These are phyloP conservation scores for Rhytidiadelphus loreus DNA, from an alignment of 225 moss, liverwort and hornwort species.

Conservation along the genomic window DNA sequence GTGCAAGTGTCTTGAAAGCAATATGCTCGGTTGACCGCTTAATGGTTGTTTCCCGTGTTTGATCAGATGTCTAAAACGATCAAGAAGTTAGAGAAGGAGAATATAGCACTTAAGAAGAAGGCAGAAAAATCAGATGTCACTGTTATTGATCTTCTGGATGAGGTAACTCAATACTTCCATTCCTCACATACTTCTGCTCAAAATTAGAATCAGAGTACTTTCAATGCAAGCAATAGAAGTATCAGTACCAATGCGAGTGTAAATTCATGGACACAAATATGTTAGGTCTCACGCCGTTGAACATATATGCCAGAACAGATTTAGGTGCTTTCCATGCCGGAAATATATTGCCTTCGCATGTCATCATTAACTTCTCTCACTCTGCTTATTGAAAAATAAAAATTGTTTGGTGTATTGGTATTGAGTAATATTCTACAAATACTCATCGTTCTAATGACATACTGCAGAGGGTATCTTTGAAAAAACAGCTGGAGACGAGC, in stretches of 20 bases:
- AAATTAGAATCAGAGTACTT: background rate
- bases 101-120: constrained; percentile 75
- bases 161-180: constrained; percentile 28
- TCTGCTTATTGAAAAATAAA: background rate
- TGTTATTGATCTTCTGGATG: constrained; percentile 82
- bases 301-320: background rate
- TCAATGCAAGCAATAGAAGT: background rate
- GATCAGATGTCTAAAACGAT: constrained; percentile 88
- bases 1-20: background rate
- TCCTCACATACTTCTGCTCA: background rate
- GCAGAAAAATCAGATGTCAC: constrained; percentile 91
- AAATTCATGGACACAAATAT: background rate
- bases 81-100: constrained; percentile 94
- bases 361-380: background rate
- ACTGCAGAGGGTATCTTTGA: constrained; percentile 67
- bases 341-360: background rate
- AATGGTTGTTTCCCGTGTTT: background rate
- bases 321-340: background rate
- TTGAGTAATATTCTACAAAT: background rate
- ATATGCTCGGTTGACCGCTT: background rate
- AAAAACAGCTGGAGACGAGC: constrained; percentile 69
- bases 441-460: background rate
- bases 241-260: background rate
- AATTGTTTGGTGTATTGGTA: background rate
- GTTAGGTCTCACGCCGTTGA: background rate